Base-by-base conservation (phyloP, 2,329 filamentous ascomycete genomes). In the Falciphora oryzae region DNA sequence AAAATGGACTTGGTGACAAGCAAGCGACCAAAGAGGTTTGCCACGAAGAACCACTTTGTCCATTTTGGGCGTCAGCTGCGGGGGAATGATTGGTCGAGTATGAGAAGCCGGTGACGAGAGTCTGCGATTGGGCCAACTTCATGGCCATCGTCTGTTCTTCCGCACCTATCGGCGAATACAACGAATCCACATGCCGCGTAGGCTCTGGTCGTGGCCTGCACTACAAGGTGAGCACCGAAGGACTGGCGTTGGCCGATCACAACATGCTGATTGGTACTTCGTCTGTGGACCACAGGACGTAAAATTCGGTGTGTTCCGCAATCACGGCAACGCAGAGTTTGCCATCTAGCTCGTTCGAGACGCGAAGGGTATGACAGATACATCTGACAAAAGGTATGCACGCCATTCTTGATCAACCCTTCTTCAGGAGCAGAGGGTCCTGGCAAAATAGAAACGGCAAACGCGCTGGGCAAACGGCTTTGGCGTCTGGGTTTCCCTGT, bases 401-500 rank as follows among this genome's bases (percentile, higher is more conserved):
- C 8, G 3, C 29, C 29, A 3, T 29, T 29, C 6, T 29, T 29
- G 3, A 53, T 16, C 7, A 8, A 7, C 44, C 44, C 44, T 53
- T 53, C n/a, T n/a, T 53, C 8, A 16, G 8, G 8, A 53, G 72
- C 72, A 2, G 70, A 67, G 28, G 76, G 75, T 11, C 7, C 27
- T 59, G 4, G 58, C 10, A 53, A 53, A 16, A 53, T 53, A 53
- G 7, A 53, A n/a, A 53, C 44, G 44, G 44, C 44, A 53, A 3
- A n/a, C 7, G 3, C 44, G 44, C 44, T 53, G 7, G 7, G 44
- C 44, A 53, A 53, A n/a, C 44, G 7, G 44, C 44, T 53, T n/a
- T 16, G 8, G 8, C 3, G 3, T 53, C 7, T 53, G 44, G 44
- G 44, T 53, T 53, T 53, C 44, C 44, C 3, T 53, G 8, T 7